phyloP scores from a whole-genome alignment of 1,284 basidiomycete genomes.

The Rhodotorula sp. region DNA sequence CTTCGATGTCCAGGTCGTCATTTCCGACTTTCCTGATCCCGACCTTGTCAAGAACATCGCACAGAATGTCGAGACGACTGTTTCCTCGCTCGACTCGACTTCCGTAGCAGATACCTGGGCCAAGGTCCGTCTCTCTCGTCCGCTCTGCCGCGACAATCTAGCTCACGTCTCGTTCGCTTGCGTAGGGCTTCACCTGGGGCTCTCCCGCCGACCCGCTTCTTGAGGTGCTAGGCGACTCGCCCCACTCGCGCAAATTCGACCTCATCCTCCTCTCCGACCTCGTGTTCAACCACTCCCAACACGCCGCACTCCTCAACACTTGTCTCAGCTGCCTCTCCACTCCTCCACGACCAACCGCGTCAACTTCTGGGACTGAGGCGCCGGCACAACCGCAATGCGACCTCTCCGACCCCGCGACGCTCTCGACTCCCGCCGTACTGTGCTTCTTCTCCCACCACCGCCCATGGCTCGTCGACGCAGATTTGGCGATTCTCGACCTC shows the following conservation, averaged over 20 bases:
- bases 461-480: slow-evolving; percentile 64
- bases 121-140: slow-evolving; percentile 51
- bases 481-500: slow-evolving; percentile 77
- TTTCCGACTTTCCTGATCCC: slow-evolving; percentile 90
- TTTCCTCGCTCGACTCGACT: slow-evolving; percentile 47
- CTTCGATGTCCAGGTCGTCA: slow-evolving; percentile 58
- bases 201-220: slow-evolving; percentile 60
- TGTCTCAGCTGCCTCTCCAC: slow-evolving; percentile 57
- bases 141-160: neutral
- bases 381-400: slow-evolving; percentile 31
- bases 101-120: slow-evolving; percentile 50
- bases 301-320: slow-evolving; percentile 75
- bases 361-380: neutral
- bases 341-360: neutral
- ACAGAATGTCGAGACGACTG: slow-evolving; percentile 66
- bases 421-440: slow-evolving; percentile 60
- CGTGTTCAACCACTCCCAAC: slow-evolving; percentile 72
- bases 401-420: slow-evolving; percentile 18
- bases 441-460: slow-evolving; percentile 84
- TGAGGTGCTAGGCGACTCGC: slow-evolving; percentile 20
- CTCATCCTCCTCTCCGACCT: slow-evolving; percentile 87
- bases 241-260: slow-evolving; percentile 58
- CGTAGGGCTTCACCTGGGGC: slow-evolving; percentile 88
- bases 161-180: neutral
- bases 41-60: slow-evolving; percentile 73